Evolutionary conservation across 306 rosid species (phyloP).

Genomic region (Sicyos edulis): DNA sequence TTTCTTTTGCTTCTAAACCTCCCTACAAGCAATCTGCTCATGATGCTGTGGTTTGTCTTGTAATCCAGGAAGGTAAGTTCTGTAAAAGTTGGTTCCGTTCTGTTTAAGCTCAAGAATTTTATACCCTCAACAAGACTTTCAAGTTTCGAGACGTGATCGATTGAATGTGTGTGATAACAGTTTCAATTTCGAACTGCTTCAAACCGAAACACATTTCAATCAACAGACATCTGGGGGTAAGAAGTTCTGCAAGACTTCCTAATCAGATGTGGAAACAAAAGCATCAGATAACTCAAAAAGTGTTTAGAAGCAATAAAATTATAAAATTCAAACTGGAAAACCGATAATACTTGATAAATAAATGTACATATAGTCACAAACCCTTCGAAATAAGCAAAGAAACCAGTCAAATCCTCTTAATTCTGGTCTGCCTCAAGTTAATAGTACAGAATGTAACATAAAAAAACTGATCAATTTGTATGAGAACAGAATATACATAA

Average conservation of each 20-base stretch:
- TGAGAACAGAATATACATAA: too few species aligned
- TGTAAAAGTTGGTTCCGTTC: not conserved
- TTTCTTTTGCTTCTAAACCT: not conserved
- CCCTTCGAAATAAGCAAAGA: not conserved
- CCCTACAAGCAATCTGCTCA: not conserved
- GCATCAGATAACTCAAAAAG: not conserved
- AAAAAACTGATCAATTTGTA: too few species aligned
- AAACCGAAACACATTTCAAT: not conserved
- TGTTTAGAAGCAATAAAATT: not conserved
- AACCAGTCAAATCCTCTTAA: constrained; percentile 1
- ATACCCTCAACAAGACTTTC: not conserved
- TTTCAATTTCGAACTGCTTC: not conserved
- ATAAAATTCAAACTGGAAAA: not conserved
- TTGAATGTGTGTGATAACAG: not conserved
- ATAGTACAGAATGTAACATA: too few species aligned
- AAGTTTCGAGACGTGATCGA: not conserved
- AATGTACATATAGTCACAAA: not conserved
- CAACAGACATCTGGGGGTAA: not conserved
- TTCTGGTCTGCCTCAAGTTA: not conserved
- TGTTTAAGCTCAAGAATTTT: not conserved
- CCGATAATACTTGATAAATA: not conserved
- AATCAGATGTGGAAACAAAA: not conserved
- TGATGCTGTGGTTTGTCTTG: not conserved
- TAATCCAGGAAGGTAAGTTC: not conserved
- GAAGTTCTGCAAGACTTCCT: not conserved